Percentiles rank a stretch among this genome's conserved stretches.
These are phyloP conservation scores for Gardenia jasminoides DNA, from an alignment of 257 asterid species.

Conservation along the genomic window DNA sequence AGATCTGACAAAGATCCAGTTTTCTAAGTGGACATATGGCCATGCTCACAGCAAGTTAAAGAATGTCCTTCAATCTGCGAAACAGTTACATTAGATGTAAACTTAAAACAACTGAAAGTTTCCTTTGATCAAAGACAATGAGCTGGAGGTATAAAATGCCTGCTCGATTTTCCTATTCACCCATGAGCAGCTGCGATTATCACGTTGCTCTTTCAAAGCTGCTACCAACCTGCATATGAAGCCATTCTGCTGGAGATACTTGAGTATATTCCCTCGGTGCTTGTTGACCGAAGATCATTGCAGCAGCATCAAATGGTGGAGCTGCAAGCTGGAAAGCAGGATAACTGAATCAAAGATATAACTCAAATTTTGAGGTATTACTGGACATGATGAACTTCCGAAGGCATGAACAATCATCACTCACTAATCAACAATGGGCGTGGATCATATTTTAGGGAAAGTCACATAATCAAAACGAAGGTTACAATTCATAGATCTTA, in stretches of 20 bases:
- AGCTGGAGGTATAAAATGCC: conserved; percentile 21
- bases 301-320: conserved; percentile 49
- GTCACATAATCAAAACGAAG: background rate
- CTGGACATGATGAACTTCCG: background rate
- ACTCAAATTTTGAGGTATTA: background rate
- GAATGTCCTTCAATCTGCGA: conserved; percentile 20
- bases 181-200: conserved; percentile 14
- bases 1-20: conserved; percentile 16
- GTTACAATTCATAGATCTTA: background rate
- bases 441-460: background rate
- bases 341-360: background rate
- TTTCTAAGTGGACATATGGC: conserved; percentile 5
- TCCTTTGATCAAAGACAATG: conserved; percentile 21
- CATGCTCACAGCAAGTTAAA: conserved; percentile 15
- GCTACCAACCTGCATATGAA: conserved; percentile 75
- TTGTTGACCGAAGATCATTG: conserved; percentile 65
- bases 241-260: conserved; percentile 78
- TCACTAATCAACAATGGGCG: background rate
- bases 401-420: background rate
- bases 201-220: conserved; percentile 51
- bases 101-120: conserved; percentile 15
- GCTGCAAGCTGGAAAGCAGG: conserved; percentile 45
- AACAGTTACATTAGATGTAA: conserved; percentile 10
- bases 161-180: conserved; percentile 1
- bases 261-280: conserved; percentile 57